Conservation (phyloP, 2,329 filamentous ascomycete species). For the Gyromitra esculenta region DNA sequence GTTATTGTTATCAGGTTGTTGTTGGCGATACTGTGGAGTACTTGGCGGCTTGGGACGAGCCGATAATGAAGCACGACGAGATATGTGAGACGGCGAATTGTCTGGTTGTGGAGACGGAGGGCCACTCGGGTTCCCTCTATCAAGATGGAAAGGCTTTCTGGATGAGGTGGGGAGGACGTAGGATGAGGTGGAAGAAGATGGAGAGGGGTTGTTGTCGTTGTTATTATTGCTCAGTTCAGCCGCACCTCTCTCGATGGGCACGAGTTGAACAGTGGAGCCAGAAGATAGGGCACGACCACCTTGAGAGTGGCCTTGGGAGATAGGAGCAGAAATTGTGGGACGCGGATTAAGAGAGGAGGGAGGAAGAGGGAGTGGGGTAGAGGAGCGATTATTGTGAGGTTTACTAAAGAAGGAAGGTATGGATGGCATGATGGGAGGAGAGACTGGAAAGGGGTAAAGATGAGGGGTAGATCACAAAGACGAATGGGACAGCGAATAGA, state of each 20-base stretch:
- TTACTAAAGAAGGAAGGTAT: conserved; percentile 38
- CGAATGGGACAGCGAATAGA: conserved; percentile 15
- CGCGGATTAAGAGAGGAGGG: conserved; percentile 26
- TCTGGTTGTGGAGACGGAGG: conserved; percentile 50
- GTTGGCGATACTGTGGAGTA: conserved; percentile 23
- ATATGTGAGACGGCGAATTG: conserved; percentile 18
- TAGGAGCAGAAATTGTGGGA: conserved; percentile 46
- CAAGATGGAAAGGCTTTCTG: conserved; percentile 38
- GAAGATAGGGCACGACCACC: conserved; percentile 18
- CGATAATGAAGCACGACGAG: conserved; percentile 46
- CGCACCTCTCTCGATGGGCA: conserved; percentile 48
- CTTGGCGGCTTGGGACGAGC: conserved; percentile 42
- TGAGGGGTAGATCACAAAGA: conserved; percentile 16
- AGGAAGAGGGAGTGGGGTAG: conserved; percentile 31
- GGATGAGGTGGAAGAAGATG: conserved; percentile 40
- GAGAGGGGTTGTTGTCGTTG: conserved; percentile 45
- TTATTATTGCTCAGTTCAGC: conserved; percentile 49
- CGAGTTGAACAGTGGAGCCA: conserved; percentile 41
- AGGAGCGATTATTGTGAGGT: conserved; percentile 33
- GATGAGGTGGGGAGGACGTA: conserved; percentile 28
- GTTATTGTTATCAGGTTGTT: conserved; percentile 36
- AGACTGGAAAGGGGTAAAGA: not conserved
- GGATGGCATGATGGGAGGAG: conserved; percentile 40
- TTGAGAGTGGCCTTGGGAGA: conserved; percentile 31
- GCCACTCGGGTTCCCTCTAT: conserved; percentile 33